These are phyloP conservation scores for Acanthamoeba triangularis DNA, from an alignment of 208 protist genomes.

Conservation along the genomic window DNA sequence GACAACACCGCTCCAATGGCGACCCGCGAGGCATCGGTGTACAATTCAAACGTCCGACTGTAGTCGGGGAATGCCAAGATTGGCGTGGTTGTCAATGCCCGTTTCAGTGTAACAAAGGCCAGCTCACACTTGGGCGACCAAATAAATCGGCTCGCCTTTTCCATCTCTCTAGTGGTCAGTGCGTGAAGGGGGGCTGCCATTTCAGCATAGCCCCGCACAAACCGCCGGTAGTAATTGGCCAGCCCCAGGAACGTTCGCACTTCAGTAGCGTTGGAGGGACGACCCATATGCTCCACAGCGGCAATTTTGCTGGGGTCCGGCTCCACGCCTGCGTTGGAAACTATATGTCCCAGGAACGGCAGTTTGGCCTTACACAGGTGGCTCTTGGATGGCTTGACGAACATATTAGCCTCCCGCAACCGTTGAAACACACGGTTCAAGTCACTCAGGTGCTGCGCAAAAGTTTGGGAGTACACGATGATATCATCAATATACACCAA, in stretches of 20 bases:
- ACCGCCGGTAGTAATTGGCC: conserved; percentile 15
- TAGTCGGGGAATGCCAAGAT: not conserved
- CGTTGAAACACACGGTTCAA: not conserved
- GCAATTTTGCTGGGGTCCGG: not conserved
- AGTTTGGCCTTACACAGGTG: not conserved
- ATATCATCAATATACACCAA: conserved; percentile 58
- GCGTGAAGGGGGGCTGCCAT: not conserved
- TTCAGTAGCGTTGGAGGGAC: not conserved
- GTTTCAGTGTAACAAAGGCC: not conserved
- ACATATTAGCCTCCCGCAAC: not conserved
- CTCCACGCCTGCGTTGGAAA: not conserved
- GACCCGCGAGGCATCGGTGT: not conserved
- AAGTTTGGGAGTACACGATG: not conserved
- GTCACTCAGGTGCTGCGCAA: not conserved
- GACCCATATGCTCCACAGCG: not conserved
- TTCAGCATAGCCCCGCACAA: not conserved
- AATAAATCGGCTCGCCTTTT: not conserved
- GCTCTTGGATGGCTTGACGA: not conserved
- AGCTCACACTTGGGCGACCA: not conserved
- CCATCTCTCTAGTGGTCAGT: not conserved
- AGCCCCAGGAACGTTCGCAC: not conserved
- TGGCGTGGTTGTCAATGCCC: not conserved
- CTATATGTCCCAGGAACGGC: conserved; percentile 17
- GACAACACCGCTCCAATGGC: not conserved
- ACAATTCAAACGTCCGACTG: not conserved